Conservation (phyloP, 106 monocot genomes). For the Apostasia shenzhenica region DNA sequence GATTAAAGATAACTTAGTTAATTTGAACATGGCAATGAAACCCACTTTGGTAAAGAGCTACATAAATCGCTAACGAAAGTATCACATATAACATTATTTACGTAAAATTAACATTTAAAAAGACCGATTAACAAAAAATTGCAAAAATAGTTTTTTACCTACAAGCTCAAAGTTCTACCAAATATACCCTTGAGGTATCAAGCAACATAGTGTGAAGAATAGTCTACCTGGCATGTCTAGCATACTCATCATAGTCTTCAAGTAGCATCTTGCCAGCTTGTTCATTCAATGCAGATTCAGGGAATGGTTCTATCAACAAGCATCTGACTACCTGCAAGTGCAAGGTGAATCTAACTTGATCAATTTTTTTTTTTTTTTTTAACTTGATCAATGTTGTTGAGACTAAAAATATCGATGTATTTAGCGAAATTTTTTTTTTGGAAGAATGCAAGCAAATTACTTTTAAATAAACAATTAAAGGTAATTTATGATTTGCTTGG, state of each 20-base stretch:
- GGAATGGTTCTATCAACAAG: conserved; percentile 87
- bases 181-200: not conserved
- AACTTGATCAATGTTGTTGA: not conserved
- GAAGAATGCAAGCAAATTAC: not conserved
- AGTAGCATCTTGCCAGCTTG: conserved; percentile 91
- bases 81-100: not conserved
- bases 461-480: not conserved
- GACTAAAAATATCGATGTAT: not conserved
- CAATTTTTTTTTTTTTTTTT: no score
- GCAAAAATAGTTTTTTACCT: no score
- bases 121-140: no score
- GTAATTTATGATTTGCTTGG: not conserved
- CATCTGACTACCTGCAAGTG: conserved; percentile 64
- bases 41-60: not conserved
- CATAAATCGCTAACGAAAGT: not conserved
- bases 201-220: not conserved
- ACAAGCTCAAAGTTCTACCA: not conserved
- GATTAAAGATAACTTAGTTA: no score
- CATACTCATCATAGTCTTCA: conserved; percentile 75
- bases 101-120: not conserved
- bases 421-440: not conserved
- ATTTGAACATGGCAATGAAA: not conserved
- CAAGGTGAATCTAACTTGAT: no score
- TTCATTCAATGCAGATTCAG: conserved; percentile 85
- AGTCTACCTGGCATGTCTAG: conserved; percentile 66